Evolutionary conservation across 768 basidiomycete genomes (phyloP), one percentile per base, ranked within the genome.

Genomic region (Leccinellum rugosiceps): DNA sequence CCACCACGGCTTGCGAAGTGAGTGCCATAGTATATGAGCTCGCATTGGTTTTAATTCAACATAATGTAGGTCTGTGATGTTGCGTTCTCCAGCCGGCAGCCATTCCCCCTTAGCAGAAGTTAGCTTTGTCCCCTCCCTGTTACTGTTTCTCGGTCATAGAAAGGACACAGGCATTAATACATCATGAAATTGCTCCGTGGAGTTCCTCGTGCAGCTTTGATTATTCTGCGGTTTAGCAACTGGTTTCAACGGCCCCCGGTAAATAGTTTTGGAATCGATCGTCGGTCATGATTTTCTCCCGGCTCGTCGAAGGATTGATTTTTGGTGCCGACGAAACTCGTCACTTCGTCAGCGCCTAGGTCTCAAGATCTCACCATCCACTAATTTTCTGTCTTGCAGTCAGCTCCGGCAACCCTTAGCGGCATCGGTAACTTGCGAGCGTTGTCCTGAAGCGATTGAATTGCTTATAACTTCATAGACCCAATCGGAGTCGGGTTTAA

Each of bases 401-500:
- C 26, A 49, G 19, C 31, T 50, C 50, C 57, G 57, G 59, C 53
- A 59, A 52, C 21, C 50, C 46, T 52, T 19, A 58, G 56, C 46
- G 1, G 6, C 54, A 48, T 57, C 52, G 56, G 65, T 57, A 60
- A 55, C 47, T 55, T 56, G 49, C 56, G 58, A 58, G 49, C 1
- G 26, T 23, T 38, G 31, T 68, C 55, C 60, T 61, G 64, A 62
- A 64, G 61, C 61, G 58, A 68, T 50, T 69, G 60, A 70, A 69
- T 71, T 66, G 62, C 58, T 65, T 68, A 61, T 58, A 49, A 32
- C 19, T 50, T 50, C 44, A 26, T 44, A 34, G 56, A 58, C 52
- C 56, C 55, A 38, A 51, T 31, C 28, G 31, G 46, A 26, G 59
- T 68, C 68, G 66, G 69, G 32, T 57, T 55, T 68, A 63, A 65